Percentiles rank a stretch among this genome's conserved stretches.
phyloP scores from a whole-genome alignment of 108 stramenopile species.

The Nannochloropsis gaditana region DNA sequence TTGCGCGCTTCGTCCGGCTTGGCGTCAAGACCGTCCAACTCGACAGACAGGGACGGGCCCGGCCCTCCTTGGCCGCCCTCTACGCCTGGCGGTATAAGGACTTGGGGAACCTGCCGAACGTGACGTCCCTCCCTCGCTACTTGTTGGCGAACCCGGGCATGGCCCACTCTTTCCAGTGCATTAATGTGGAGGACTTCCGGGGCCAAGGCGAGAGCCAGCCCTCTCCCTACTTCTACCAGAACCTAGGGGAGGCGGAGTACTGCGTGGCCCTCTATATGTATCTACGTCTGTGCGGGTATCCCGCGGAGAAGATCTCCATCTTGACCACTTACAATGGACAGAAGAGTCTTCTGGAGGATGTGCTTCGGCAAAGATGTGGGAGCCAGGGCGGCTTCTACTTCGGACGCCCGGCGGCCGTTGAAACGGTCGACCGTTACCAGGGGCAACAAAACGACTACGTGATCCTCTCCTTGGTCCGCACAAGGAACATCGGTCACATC shows the following conservation, averaged over 20 bases:
- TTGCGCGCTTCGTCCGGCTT: constrained; percentile 78
- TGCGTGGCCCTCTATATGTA: constrained; percentile 92
- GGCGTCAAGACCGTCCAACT: constrained; percentile 66
- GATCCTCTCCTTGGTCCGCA: constrained; percentile 81
- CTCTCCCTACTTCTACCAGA: constrained; percentile 76
- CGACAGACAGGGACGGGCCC: constrained; percentile 83
- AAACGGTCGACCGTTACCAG: constrained; percentile 94
- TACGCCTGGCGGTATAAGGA: constrained; percentile 65
- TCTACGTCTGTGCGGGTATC: constrained; percentile 93
- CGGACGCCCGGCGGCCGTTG: constrained; percentile 57
- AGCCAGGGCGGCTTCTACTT: constrained; percentile 26
- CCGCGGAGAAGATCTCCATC: constrained; percentile 80
- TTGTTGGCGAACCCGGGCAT: constrained; percentile 80
- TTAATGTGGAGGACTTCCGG: constrained; percentile 85
- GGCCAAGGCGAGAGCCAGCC: constrained; percentile 44
- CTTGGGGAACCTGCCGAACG: constrained; percentile 78
- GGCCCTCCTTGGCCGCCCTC: constrained; percentile 77
- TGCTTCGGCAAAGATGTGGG: constrained; percentile 63
- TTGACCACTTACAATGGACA: constrained; percentile 98
- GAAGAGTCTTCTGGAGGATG: constrained; percentile 73
- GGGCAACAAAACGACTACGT: constrained; percentile 95
- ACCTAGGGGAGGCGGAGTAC: constrained; percentile 96
- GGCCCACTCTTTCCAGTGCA: constrained; percentile 73
- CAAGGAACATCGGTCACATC: constrained; percentile 72
- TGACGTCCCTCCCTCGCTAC: constrained; percentile 55